Evolutionary conservation across 192 early-diverging fungal species (phyloP), one percentile per base, ranked within the genome.

Genomic region (Linnemannia elongata): DNA sequence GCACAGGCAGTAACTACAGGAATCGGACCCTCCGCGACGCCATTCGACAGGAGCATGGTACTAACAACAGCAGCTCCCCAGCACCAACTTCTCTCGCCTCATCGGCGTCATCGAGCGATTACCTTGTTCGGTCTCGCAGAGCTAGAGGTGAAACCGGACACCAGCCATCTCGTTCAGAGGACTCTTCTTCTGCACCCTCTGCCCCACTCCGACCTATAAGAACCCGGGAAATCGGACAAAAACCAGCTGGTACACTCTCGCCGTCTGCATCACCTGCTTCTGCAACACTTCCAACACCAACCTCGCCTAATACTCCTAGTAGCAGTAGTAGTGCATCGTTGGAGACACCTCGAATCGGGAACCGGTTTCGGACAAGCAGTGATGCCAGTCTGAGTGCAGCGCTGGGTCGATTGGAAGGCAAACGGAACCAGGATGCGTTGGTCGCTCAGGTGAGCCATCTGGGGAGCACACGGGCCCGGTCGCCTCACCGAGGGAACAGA

Each of bases 301-400:
- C 60, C 33, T 33, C 60, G 49, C 49, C 49, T 52, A 52, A 18
- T 6, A 22, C 49, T 52, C 18, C 49, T 52, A 52, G 18, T 10
- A 54, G 20, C 10, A 74, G 47, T 52, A 74, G 24, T 52, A 33
- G 27, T 76, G 75, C 38, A 35, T 60, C 75, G 10, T 66, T 66
- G 13, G 60, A 57, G 75, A 54, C 45, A 39, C 49, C 66, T 2
- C 72, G 75, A 57, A 35, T 78, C n/a, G 75, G 75, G 13, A 87
- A 87, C 42, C 35, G 85, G 18, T 81, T 77, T 39, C 55, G 85
- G 20, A 87, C 79, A 27, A 76, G 75, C 49, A 87, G 85, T 36
- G 85, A 87, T 60, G 85, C 85, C 4, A 87, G 85, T 78, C 72
- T 80, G 22, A 80, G 80, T 38, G 76, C 77, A 20, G 85, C 85